phyloP scores from a whole-genome alignment of 108 stramenopile species.

The Chaetoceros muelleri region DNA sequence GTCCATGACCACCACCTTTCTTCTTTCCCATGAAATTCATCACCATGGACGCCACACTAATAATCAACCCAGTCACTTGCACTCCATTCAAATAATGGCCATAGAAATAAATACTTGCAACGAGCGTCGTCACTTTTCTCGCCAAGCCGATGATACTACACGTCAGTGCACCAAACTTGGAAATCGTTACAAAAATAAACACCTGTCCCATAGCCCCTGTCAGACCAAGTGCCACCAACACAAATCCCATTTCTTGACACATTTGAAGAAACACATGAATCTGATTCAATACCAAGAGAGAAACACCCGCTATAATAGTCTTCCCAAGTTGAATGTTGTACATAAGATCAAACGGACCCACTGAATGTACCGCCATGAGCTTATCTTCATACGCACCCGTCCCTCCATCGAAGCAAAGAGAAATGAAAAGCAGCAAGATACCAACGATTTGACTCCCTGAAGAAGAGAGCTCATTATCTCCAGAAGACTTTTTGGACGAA shows the following conservation, averaged over 20 bases:
- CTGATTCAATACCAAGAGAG: slow-evolving; percentile 85
- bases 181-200: slow-evolving; percentile 92
- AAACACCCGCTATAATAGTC: slow-evolving; percentile 87
- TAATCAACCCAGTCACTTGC: slow-evolving; percentile 68
- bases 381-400: slow-evolving; percentile 99
- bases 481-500: slow-evolving; percentile 9
- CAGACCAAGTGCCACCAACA: slow-evolving; percentile 85
- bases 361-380: slow-evolving; percentile 92
- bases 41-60: slow-evolving; percentile 87
- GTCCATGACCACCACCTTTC: slow-evolving; percentile 37
- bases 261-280: slow-evolving; percentile 88
- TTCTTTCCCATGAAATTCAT: slow-evolving; percentile 89
- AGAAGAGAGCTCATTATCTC: background rate
- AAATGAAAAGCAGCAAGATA: slow-evolving; percentile 84
- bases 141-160: slow-evolving; percentile 94
- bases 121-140: slow-evolving; percentile 90
- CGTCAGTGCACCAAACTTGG: slow-evolving; percentile 95
- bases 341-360: slow-evolving; percentile 98
- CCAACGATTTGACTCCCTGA: slow-evolving; percentile 58
- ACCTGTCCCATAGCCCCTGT: slow-evolving; percentile 95
- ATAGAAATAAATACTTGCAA: slow-evolving; percentile 92
- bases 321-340: slow-evolving; percentile 98
- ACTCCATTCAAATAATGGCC: slow-evolving; percentile 75
- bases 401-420: slow-evolving; percentile 95
- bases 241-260: slow-evolving; percentile 90